Evolutionary conservation across 2,329 filamentous ascomycete genomes (phyloP), one percentile per base, ranked within the genome.

Genomic region (Aspergillus carbonarius): DNA sequence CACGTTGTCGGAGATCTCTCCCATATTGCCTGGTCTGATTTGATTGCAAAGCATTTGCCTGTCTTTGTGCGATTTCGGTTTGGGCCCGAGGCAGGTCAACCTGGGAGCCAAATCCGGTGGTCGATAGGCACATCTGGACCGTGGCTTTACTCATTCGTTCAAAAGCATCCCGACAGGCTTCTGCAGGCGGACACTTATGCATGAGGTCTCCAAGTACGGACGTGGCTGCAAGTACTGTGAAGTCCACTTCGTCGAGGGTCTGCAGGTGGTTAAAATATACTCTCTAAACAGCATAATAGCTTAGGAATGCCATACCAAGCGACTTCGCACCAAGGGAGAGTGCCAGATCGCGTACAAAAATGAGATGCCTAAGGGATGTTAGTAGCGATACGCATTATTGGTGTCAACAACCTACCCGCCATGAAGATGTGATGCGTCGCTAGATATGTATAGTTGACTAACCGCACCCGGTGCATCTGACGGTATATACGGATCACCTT

Each of bases 291-390:
- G 4, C 6, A 54, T 10, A 39, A 25, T 5, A 37, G 30, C 18
- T 49, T 54, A 46, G 25, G 15, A 18, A 15, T 13, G 37, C 13
- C 89, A 79, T 84, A 93, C 91, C 75, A 98, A 79, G 57, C 91
- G 87, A 72, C 89, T 92, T 68, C 93, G 86, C 51, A 98, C 93
- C 55, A 91, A 84, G 5, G 91, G 87, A 10, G 93, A 97, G 76
- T 98, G 93, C 93, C 93, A 98, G 58, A 98, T 95, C 18, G 95
- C 93, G 75, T 97, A 98, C 2, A 98, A 82, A 74, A 97, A 98
- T 23, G 93, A 96, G 59, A 98, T 88, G 51, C 85, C 85, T 86
- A 66, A 39, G 20, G 20, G 23, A 60, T 66, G 59, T 62, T 54
- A 63, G 57, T 53, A 46, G 46, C 35, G 20, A 34, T 35, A 10